Conservation (phyloP, 1,284 basidiomycete genomes). For the Flammula alnicola region DNA sequence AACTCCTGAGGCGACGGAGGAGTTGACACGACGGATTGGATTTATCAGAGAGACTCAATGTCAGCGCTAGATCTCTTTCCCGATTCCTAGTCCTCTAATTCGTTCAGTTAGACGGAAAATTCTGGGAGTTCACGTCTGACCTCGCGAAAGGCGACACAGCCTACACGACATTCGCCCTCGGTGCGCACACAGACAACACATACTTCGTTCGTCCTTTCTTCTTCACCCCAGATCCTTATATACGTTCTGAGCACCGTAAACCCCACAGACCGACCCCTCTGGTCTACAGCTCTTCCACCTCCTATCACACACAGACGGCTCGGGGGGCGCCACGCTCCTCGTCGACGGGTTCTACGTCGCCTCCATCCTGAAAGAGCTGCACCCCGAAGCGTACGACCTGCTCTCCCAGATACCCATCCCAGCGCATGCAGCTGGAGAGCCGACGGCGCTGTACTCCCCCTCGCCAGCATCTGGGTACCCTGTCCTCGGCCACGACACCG, state of each 20-base stretch:
- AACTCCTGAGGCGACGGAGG: constrained; percentile 86
- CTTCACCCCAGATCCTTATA: neutral
- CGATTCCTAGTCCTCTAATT: neutral
- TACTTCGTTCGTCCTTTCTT: constrained; percentile 70
- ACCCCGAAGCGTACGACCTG: constrained; percentile 76
- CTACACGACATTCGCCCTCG: constrained; percentile 88
- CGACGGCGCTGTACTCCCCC: constrained; percentile 66
- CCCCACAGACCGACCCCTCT: constrained; percentile 80
- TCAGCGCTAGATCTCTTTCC: constrained; percentile 36
- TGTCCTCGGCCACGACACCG: constrained; percentile 67
- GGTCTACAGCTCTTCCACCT: constrained; percentile 96
- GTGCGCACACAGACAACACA: constrained; percentile 95
- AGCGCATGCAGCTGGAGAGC: constrained; percentile 89
- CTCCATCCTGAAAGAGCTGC: constrained; percentile 71
- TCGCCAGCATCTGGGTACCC: constrained; percentile 66
- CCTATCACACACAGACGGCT: constrained; percentile 82
- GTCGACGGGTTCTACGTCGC: constrained; percentile 96
- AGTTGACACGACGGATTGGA: constrained; percentile 76
- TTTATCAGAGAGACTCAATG: constrained; percentile 96
- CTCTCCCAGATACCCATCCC: constrained; percentile 77
- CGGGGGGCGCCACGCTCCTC: constrained; percentile 87
- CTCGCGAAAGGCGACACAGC: constrained; percentile 90
- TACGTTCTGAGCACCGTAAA: constrained; percentile 6
- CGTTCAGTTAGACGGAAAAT: constrained; percentile 75
- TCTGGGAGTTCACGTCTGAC: constrained; percentile 98